Percentiles rank a stretch among this genome's conserved stretches.
Conservation (phyloP, 192 early-diverging fungal species). For the Backusella australiensis region DNA sequence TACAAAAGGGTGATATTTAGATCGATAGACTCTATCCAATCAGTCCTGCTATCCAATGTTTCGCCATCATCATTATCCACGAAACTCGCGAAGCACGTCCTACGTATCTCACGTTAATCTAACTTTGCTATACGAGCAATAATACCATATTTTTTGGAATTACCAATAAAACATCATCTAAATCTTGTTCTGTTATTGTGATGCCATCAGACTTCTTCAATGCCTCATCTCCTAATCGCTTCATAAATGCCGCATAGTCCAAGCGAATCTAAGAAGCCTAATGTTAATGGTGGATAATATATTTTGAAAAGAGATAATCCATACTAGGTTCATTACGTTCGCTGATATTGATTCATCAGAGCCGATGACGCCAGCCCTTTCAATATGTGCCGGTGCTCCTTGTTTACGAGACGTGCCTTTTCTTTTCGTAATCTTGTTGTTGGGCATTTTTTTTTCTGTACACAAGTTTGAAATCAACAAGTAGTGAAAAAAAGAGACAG, state of each 20-base stretch:
- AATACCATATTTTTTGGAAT: background rate
- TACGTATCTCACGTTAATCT: background rate
- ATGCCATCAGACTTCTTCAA: background rate
- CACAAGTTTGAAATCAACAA: too few species aligned
- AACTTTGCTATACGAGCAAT: background rate
- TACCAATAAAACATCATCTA: background rate
- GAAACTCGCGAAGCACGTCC: background rate
- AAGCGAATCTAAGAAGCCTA: constrained; percentile 3
- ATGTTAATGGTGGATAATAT: background rate
- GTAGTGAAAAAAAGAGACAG: too few species aligned
- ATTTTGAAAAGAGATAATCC: background rate
- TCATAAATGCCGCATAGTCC: constrained; percentile 10
- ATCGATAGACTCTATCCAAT: too few species aligned
- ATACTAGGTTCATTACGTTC: background rate
- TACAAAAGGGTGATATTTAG: too few species aligned
- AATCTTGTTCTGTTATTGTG: background rate
- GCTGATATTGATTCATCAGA: background rate
- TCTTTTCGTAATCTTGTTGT: too few species aligned
- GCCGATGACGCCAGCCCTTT: background rate
- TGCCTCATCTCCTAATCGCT: constrained; percentile 4
- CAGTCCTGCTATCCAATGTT: too few species aligned
- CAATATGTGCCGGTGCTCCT: too few species aligned
- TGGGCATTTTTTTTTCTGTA: too few species aligned
- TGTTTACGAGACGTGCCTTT: too few species aligned
- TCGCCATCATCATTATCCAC: background rate